Percentiles rank a stretch among this genome's conserved stretches.
Conservation (phyloP, 768 basidiomycete species). For the Kwoniella bestiolae region DNA sequence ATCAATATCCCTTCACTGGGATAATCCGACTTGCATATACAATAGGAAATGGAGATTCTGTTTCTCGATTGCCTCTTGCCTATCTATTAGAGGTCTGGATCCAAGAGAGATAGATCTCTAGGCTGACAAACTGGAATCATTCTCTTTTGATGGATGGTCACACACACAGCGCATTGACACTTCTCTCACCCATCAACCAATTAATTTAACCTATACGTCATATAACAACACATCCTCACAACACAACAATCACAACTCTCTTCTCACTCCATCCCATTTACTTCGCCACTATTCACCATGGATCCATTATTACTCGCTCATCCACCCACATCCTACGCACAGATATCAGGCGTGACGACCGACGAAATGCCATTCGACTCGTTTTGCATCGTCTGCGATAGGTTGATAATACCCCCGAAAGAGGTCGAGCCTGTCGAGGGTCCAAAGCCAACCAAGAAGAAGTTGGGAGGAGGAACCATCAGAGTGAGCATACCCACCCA, state of each 20-base stretch:
- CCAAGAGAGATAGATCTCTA: too few species aligned
- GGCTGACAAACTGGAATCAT: too few species aligned
- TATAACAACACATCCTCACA: neutral
- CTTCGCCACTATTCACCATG: conserved; percentile 14
- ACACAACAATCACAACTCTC: neutral
- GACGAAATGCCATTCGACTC: conserved; percentile 44
- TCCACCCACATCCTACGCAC: conserved; percentile 8
- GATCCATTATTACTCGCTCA: conserved; percentile 25
- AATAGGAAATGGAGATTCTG: neutral
- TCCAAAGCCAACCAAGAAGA: conserved; percentile 24
- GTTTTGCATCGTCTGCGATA: conserved; percentile 51
- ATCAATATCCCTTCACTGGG: too few species aligned
- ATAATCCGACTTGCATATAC: too few species aligned
- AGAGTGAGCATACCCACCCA: conserved; percentile 32
- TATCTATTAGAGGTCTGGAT: neutral
- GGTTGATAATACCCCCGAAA: conserved; percentile 38
- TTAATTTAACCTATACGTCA: too few species aligned
- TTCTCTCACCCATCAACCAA: too few species aligned
- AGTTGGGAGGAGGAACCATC: conserved; percentile 39
- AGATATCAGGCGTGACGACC: conserved; percentile 8
- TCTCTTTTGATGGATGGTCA: neutral
- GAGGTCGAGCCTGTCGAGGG: conserved; percentile 16
- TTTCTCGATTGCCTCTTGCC: neutral
- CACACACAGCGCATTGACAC: neutral
- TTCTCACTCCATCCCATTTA: neutral